Conservation (phyloP, 257 asterid species). For the Cordia subcordata region DNA sequence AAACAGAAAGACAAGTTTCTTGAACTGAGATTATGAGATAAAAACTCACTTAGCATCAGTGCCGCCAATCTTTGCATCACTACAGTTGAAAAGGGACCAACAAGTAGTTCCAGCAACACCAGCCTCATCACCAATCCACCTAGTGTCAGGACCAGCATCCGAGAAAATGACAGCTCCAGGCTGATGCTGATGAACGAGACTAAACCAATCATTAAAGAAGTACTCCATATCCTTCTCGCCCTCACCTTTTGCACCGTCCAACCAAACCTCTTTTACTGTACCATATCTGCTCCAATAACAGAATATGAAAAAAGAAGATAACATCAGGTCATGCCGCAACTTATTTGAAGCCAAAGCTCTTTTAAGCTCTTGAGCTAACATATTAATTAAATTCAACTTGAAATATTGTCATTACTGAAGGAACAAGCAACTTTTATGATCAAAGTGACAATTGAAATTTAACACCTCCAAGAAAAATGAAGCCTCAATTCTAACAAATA, state of each 20-base stretch:
- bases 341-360: no score
- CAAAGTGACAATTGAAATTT: no score
- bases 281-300: constrained; percentile 57
- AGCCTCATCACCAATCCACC: constrained; percentile 93
- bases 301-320: not conserved
- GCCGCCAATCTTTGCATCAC: constrained; percentile 52
- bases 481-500: no score
- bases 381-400: not conserved
- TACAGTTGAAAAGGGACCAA: constrained; percentile 87
- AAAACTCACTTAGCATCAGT: constrained; percentile 52
- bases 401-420: no score
- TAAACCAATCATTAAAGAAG: constrained; percentile 82
- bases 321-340: not conserved
- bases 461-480: no score
- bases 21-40: constrained; percentile 1
- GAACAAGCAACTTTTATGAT: no score
- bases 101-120: constrained; percentile 79
- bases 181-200: constrained; percentile 81
- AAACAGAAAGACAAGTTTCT: not conserved
- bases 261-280: constrained; percentile 59
- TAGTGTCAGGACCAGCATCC: constrained; percentile 84
- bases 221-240: constrained; percentile 93
- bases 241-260: constrained; percentile 92
- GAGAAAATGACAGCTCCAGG: constrained; percentile 76
- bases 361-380: no score